phyloP scores from a whole-genome alignment of 805 yeast species.

The Candida broadrunensis region DNA sequence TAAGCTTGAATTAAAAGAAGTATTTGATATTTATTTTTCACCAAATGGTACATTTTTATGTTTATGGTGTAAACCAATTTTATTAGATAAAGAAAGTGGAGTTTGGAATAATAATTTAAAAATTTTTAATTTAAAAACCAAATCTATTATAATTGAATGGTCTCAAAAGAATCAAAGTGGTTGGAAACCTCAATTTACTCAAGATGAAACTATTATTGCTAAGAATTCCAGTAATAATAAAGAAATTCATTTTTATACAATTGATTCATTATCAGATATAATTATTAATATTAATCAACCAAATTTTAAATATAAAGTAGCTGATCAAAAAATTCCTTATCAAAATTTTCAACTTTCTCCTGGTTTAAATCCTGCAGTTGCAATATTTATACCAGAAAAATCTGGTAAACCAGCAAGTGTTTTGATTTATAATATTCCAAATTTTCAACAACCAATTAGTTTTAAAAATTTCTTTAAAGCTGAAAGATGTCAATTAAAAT shows the following conservation, averaged over 20 bases:
- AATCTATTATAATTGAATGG: conserved; percentile 56
- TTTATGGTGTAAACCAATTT: conserved; percentile 86
- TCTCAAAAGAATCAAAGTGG: conserved; percentile 80
- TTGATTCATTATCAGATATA: conserved; percentile 24
- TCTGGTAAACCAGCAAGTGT: conserved; percentile 88
- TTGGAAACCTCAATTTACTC: conserved; percentile 90
- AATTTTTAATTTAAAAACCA: conserved; percentile 58
- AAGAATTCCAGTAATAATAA: conserved; percentile 47
- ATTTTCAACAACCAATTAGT: conserved; percentile 73
- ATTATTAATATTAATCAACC: conserved; percentile 45
- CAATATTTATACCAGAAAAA: conserved; percentile 85
- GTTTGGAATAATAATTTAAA: conserved; percentile 77
- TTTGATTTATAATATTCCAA: conserved; percentile 76
- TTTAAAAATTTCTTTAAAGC: conserved; percentile 93
- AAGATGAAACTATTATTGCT: conserved; percentile 72
- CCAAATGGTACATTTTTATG: conserved; percentile 79
- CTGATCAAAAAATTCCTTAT: conserved; percentile 46
- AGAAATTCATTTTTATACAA: conserved; percentile 69
- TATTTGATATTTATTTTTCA: conserved; percentile 82
- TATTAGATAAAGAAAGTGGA: conserved; percentile 62
- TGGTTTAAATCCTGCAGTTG: conserved; percentile 85
- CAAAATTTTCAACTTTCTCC: conserved; percentile 72
- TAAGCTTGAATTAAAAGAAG: conserved; percentile 58
- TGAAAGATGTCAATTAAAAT: conserved; percentile 84
- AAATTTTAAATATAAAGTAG: conserved; percentile 53